Evolutionary conservation across 208 protist species (phyloP).

Genomic region (Wallacemonas collosoma): DNA sequence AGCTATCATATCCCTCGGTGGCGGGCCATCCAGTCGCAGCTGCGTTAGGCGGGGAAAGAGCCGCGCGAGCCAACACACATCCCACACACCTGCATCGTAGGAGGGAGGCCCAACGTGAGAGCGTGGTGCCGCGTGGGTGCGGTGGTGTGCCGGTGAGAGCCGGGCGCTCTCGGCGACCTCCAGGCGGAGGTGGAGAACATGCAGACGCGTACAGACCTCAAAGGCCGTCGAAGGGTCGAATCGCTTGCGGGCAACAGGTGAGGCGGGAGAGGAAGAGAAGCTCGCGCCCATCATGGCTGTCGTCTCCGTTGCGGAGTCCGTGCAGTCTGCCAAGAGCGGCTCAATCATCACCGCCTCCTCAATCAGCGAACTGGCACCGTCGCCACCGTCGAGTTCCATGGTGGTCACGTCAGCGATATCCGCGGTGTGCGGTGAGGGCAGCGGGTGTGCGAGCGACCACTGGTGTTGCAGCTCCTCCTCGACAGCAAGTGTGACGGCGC

Average conservation of each 20-base stretch:
- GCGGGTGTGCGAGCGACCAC: neutral
- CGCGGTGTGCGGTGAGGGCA: neutral
- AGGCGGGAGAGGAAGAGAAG: neutral
- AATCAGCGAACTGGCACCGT: neutral
- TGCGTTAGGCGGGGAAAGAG: slow-evolving; percentile 3
- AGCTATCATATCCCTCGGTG: neutral
- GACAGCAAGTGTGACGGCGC: slow-evolving; percentile 10
- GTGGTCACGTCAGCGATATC: neutral
- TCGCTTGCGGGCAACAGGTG: neutral
- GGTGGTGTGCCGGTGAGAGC: neutral
- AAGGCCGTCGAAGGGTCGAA: slow-evolving; percentile 4
- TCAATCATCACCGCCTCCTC: neutral
- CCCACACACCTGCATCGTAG: neutral
- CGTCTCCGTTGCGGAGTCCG: neutral
- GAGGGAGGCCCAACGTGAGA: no score
- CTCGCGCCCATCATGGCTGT: neutral
- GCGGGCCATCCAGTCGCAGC: slow-evolving; percentile 10
- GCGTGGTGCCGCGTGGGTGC: no score
- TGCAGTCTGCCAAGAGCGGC: slow-evolving; percentile 6
- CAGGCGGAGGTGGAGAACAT: slow-evolving; percentile 4
- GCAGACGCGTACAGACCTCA: neutral
- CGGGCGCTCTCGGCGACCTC: neutral
- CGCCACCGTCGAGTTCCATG: neutral
- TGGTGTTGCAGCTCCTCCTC: slow-evolving; percentile 16
- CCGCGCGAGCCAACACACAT: slow-evolving; percentile 1